Conservation (phyloP, 345 rosid genomes). For the Rhizophora apiculata region DNA sequence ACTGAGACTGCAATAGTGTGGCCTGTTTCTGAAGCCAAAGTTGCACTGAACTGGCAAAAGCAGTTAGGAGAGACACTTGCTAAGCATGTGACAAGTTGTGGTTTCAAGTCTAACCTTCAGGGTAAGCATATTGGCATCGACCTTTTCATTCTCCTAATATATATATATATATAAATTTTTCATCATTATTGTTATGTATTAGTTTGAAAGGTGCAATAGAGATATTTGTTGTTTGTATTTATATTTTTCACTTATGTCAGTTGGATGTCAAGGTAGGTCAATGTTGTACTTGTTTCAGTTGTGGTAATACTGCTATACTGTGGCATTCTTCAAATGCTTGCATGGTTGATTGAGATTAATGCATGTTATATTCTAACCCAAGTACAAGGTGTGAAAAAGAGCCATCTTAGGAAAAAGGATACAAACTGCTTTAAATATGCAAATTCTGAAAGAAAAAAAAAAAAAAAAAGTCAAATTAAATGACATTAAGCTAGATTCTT, state of each 20-base stretch:
- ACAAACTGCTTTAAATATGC: not conserved
- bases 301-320: not conserved
- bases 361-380: not conserved
- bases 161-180: not conserved
- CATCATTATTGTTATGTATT: constrained; percentile 1
- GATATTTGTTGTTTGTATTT: not conserved
- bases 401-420: not conserved
- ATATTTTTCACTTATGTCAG: not conserved
- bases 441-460: no score
- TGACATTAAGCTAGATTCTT: not conserved
- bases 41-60: constrained; percentile 66
- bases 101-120: constrained; percentile 74
- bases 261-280: no score
- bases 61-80: constrained; percentile 88
- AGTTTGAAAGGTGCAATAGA: not conserved
- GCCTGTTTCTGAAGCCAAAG: constrained; percentile 82
- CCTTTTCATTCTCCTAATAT: not conserved
- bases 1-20: constrained; percentile 92
- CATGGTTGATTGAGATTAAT: constrained; percentile 5
- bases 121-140: constrained; percentile 37
- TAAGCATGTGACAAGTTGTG: constrained; percentile 73
- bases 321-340: not conserved
- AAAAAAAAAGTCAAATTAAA: not conserved
- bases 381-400: not conserved
- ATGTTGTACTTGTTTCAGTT: not conserved